A percentile compares a stretch with the other conserved stretches of the same genome.
These are phyloP conservation scores for Candida tropicalis DNA, from an alignment of 1,139 yeast species.

Conservation along the genomic window DNA sequence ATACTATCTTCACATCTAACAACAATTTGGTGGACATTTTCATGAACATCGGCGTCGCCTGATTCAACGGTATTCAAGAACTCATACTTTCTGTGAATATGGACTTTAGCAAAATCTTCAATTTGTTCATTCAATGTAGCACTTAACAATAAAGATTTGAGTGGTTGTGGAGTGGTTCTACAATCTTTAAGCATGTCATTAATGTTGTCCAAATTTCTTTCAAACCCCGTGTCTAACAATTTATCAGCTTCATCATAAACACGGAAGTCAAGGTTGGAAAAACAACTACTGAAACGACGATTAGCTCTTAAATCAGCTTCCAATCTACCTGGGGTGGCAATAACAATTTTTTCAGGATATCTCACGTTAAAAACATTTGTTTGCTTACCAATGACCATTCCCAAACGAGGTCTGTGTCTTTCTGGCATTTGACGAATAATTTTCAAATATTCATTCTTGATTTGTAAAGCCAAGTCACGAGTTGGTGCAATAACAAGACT, in stretches of 20 bases:
- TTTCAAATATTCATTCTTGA: constrained; percentile 64
- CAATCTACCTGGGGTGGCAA: constrained; percentile 92
- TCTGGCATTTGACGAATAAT: constrained; percentile 27
- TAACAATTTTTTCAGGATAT: constrained; percentile 53
- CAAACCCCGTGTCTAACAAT: constrained; percentile 68
- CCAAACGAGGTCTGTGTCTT: constrained; percentile 22
- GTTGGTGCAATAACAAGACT: constrained; percentile 87
- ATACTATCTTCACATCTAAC: constrained; percentile 50
- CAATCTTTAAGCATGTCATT: constrained; percentile 15
- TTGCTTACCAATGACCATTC: constrained; percentile 44
- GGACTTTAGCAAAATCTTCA: constrained; percentile 60
- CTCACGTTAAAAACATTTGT: constrained; percentile 23
- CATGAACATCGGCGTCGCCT: constrained; percentile 79
- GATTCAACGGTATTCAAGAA: constrained; percentile 77
- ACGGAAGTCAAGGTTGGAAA: constrained; percentile 59
- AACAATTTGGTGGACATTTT: constrained; percentile 71
- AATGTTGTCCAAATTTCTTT: constrained; percentile 52
- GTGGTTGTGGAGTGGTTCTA: constrained; percentile 25
- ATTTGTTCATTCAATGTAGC: constrained; percentile 83
- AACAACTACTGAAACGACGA: constrained; percentile 43
- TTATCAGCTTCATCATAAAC: constrained; percentile 92
- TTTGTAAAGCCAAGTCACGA: constrained; percentile 88
- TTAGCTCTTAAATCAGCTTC: constrained; percentile 56
- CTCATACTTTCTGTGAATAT: constrained; percentile 64
- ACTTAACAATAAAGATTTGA: constrained; percentile 77